Evolutionary conservation across 306 rosid genomes (phyloP), one percentile per base, ranked within the genome.

Genomic region (Erythrophleum fordii): DNA sequence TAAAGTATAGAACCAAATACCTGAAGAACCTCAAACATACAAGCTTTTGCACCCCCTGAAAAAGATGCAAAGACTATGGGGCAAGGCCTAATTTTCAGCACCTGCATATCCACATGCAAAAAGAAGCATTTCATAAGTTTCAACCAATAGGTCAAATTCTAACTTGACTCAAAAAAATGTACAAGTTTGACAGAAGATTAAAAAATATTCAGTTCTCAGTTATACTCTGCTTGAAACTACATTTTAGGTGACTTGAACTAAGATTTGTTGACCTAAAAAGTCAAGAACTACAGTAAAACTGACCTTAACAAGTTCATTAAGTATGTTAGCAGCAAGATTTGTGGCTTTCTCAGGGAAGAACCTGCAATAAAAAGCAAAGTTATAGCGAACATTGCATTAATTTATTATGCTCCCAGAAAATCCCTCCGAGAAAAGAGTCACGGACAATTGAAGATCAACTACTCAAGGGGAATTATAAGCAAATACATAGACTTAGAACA

Each of bases 1-100:
- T 18, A 8, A 12, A 62, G 70, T 51, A n/a, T 25, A 22, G 31
- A 87, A 85, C 20, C 73, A 41, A 81, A 82, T 83, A 95, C 99
- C 99, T 90, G 97, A 81, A 95, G 92, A 87, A 93, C 84, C 85
- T 89, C 90, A 69, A 77, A 73, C 99, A 95, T 90, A 78, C 97
- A 95, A 73, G 97, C 86, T 88, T 87, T 91, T 53, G 99, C 85
- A 81, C 98, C 99, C 16, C 99, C 99, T 39, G 98, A 93, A 83
- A 95, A 93, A 45, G 99, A 93, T 14, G 92, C 93, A 53, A 95
- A 89, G 26, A 95, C 97, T 76, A 95, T 76, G 22, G 98, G 99
- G 83, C 97, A 84, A 35, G 90, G 95, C 87, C 91, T 89, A 49
- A 70, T 75, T 81, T 87, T 95, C 76, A 92, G 84, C 80, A 86